Evolutionary conservation across 2,329 filamentous ascomycete genomes (phyloP), one percentile per base, ranked within the genome.

Genomic region (Metarhizium brunneum): DNA sequence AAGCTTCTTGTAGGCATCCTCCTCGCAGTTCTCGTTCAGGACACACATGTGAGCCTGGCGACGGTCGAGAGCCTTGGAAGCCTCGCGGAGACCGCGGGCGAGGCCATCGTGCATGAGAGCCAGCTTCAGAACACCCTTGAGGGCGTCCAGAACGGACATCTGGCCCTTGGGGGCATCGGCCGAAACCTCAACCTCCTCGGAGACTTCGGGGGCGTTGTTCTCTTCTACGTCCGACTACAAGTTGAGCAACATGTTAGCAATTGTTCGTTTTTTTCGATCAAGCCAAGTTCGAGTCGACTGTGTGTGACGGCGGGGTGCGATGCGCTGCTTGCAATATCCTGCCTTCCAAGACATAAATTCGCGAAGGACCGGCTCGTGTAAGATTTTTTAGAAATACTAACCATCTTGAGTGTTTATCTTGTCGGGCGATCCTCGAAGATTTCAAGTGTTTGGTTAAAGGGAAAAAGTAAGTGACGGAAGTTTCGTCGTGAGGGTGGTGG

Each of bases 1-100:
- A 65, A 99, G 86, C 88, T 99, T 99, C 91, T 99, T 99, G 86
- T 99, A 99, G 66, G 94, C 92, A 80, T 99, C 94, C 86, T 99
- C 94, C 83, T 99, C 94, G 84, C 94, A 99, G 66, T 88, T 87
- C 86, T 99, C 94, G 86, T 99, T 99, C 70, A 99, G 87, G 67
- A 99, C 94, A 77, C 94, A 99, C 92, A 99, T 97, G 83, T 99
- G 94, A 59, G 94, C 94, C 82, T 99, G 90, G 73, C 94, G 91
- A 73, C 94, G 87, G 80, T 99, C 94, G 71, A 99, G 90, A 63
- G 94, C 92, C 85, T 99, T 99, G 82, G 88, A 91, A 64, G 94
- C 94, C 82, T 99, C 94, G 69, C 94, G 92, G 71, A 99, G 90
- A 80, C 94, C 94, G 70, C 94, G 92, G 74, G 94, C 94, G 69